Conservation (phyloP, 495 filamentous ascomycete genomes). For the Recurvomyces mirabilis region DNA sequence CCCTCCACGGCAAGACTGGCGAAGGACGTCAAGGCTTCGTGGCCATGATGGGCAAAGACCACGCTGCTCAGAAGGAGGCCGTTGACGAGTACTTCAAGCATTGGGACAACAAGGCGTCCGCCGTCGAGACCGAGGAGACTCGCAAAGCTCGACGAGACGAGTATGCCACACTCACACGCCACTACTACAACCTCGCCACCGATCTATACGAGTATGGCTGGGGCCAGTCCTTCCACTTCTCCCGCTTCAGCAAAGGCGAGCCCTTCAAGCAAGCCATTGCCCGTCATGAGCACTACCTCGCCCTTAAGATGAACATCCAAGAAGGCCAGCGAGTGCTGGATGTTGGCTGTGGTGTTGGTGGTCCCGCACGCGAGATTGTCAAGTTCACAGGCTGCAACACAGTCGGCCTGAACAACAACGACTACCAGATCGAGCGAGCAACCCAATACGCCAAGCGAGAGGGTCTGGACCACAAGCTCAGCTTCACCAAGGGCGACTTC, state of each 20-base stretch:
- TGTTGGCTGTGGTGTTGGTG: conserved; percentile 94
- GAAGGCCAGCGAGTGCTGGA: conserved; percentile 85
- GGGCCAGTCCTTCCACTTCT: conserved; percentile 95
- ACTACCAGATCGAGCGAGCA: conserved; percentile 96
- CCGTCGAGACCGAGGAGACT: conserved; percentile 66
- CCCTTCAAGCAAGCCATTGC: conserved; percentile 87
- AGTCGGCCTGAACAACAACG: conserved; percentile 96
- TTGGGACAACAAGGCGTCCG: conserved; percentile 88
- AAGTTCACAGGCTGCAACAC: conserved; percentile 88
- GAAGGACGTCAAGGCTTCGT: conserved; percentile 58
- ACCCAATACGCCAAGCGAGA: conserved; percentile 74
- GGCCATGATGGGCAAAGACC: conserved; percentile 79
- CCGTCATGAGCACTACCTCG: conserved; percentile 96
- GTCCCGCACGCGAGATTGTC: conserved; percentile 92
- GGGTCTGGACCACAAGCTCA: conserved; percentile 68
- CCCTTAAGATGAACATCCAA: conserved; percentile 73
- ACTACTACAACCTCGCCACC: conserved; percentile 98
- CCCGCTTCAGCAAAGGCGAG: conserved; percentile 83
- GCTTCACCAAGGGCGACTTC: conserved; percentile 93
- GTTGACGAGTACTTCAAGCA: conserved; percentile 99
- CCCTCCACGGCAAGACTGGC: conserved; percentile 77
- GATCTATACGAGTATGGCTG: conserved; percentile 97
- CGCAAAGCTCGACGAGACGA: conserved; percentile 76
- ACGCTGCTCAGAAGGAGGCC: conserved; percentile 70
- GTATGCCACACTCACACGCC: conserved; percentile 90